These are phyloP conservation scores for Thielaviopsis populi DNA, from an alignment of 2,329 filamentous ascomycete genomes.

Conservation along the genomic window DNA sequence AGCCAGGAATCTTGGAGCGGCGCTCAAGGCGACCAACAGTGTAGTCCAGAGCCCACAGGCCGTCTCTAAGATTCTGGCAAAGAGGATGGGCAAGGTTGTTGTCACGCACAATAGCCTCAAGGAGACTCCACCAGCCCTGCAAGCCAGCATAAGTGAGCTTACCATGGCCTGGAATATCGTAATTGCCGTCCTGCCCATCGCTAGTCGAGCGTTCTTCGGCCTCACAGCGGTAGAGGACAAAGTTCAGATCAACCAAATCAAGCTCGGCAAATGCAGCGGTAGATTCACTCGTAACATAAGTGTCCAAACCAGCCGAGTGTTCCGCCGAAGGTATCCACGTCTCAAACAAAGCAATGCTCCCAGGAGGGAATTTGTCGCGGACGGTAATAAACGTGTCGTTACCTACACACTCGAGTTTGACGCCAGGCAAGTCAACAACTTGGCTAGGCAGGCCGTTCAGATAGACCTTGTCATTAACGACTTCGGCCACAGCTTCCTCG, in stretches of 20 bases:
- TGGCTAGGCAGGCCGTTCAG: constrained; percentile 74
- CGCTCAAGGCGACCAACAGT: constrained; percentile 63
- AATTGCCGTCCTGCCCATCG: constrained; percentile 62
- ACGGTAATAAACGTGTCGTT: constrained; percentile 68
- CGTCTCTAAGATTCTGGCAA: constrained; percentile 81
- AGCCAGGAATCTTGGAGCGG: constrained; percentile 47
- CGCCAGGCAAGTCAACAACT: constrained; percentile 57
- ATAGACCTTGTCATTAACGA: constrained; percentile 51
- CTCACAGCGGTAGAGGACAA: constrained; percentile 79
- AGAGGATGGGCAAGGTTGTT: constrained; percentile 89
- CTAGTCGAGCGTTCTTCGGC: constrained; percentile 72
- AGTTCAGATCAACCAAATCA: constrained; percentile 73
- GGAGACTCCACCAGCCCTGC: constrained; percentile 96
- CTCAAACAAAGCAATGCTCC: constrained; percentile 88
- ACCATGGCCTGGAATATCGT: constrained; percentile 70
- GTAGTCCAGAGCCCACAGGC: constrained; percentile 86
- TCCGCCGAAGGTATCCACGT: constrained; percentile 88
- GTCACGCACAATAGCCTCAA: constrained; percentile 68
- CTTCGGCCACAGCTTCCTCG: constrained; percentile 49
- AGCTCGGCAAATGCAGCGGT: constrained; percentile 62
- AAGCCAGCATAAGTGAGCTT: constrained; percentile 85
- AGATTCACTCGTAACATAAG: constrained; percentile 69
- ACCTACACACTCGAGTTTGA: constrained; percentile 55
- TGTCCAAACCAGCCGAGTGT: constrained; percentile 68
- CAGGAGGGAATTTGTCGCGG: constrained; percentile 72